Evolutionary conservation across 257 asterid genomes (phyloP), one percentile per base, ranked within the genome.

Genomic region (Paulownia fortunei): DNA sequence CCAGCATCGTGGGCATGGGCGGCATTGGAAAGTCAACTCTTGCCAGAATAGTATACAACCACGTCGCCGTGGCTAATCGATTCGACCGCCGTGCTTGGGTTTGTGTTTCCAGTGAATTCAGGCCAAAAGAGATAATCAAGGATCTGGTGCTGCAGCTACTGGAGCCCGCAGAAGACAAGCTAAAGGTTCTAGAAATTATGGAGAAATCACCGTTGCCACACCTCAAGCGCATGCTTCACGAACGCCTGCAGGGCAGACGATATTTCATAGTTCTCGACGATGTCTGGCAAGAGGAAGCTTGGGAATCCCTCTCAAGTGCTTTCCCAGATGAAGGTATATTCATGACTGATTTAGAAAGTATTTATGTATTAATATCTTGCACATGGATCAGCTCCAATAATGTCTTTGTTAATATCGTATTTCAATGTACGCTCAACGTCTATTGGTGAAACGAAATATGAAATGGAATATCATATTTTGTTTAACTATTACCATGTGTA

Each of bases 11-110:
- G 1, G 81, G 81, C 2, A 77, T 77, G 73, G 74, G 60, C 7
- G 74, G 74, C 0, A 44, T 23, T 8, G 74, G 74, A 6, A 69
- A 69, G 42, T 10, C 62, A 27, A 77, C 76, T 16, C 76, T 77
- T 6, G 81, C 81, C 18, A 68, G 59, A 9, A 39, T 26, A 41
- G 39, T 67, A 15, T 77, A 77, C 42, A 77, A 56, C 39, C 60
- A 68, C 19, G 6, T 11, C 30, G 49, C 16, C 5, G 58, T 77
- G 11, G 68, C 11, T 18, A 3, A 7, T 30, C 47, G 30, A 32
- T 77, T 77, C 42, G 76, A 67, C 10, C 7, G n/a, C 16, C 70
- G 76, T 36, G 81, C 81, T 54, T 77, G 81, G 69, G 62, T 77
- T 39, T 37, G 49, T 55, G 61, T 68, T 39, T 68, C 76, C 13